Base-by-base conservation (phyloP, 805 yeast species). In the Metschnikowia chrysomelidarum region DNA sequence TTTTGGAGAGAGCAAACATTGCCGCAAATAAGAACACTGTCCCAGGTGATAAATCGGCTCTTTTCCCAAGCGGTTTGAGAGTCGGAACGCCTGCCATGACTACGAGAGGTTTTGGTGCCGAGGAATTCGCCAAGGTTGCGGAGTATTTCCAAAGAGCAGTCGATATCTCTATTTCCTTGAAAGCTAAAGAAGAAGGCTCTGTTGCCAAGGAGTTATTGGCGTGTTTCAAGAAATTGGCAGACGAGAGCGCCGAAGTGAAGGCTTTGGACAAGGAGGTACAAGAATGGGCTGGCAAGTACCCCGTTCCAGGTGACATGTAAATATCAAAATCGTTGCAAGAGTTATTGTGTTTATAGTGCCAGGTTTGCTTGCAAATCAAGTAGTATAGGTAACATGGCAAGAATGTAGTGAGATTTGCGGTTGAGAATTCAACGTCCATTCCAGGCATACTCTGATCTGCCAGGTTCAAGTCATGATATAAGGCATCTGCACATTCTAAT, bases 31-130 rank as follows among this genome's bases (percentile, higher is more conserved):
- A 91, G 68, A 91, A 91, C 75, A 83, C 98, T 32, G 85, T 91
- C 49, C 97, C 97, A 42, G 95, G 96, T 54, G 98, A 91, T 67
- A 83, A 80, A 64, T 86, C 96, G 28, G 98, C 98, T 21, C 73
- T 91, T 43, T 87, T 86, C 60, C 98, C 98, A 56, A 87, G 94
- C 43, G 98, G 98, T 53, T 71, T 91, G 48, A 84, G 98, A 72
- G 83, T 91, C 43, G 98, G 98, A 53, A 86, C 98, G 12, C 98
- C 98, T 40, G 98, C 98, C 30, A 91, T 91, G 98, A 83, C 97
- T 38, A 87, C 97, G 34, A 82, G 98, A 71, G 97, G 96, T 30
- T 82, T 91, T 57, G 77, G 77, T 34, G 75, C 73, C 43, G 74
- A 67, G 38, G 98, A 91, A 54, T 91, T 91, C 57, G 79, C 71